Base-by-base conservation (phyloP, 192 early-diverging fungal genomes). In the Phycomyces nitens region DNA sequence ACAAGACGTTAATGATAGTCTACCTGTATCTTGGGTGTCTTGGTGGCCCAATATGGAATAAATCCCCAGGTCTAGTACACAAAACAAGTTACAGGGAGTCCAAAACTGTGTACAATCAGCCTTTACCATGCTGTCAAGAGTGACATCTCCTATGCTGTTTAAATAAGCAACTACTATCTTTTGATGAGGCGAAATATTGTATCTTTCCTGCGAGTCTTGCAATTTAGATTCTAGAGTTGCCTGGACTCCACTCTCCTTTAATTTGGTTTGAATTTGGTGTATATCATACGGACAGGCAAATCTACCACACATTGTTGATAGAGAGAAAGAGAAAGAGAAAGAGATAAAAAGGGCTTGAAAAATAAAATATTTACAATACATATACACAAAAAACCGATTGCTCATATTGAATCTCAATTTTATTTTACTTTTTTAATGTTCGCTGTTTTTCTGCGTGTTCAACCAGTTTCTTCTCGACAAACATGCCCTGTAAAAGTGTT, bases 391-490 rank as follows among this genome's bases (percentile, higher is more conserved):
- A 34, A 34, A 34, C 2, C 7, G 29, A 34, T 34, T 5, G 29
- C 2, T 34, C 2, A 34, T 34, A 34, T 34, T 34, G 29, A 34
- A 34, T 34, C 29, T 34, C 29, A 2, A 34, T 34, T 34, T 34
- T 34, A 2, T 34, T n/a, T 47, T 47, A 47, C 58, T 82, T 87
- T 58, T 88, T 90, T 34, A 92, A 58, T 1, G 88, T 94, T 27
- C 84, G 62, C 72, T 94, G 91, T 73, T 94, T 94, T 67, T 94
- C 92, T 15, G 88, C 90, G 66, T 91, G 84, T 66, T 92, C 92
- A 16, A 94, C 85, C 60, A 97, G 88, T 75, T 97, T 99, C 73
- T 83, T 86, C 60, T 95, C 93, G 4, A 96, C 89, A 80, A 90
- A 92, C 79, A 99, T 69, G 0, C 96, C 92, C 73, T 75, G 60